Conservation (phyloP, 371 early-diverging fungal species). For the Zopfochytrium polystomum region DNA sequence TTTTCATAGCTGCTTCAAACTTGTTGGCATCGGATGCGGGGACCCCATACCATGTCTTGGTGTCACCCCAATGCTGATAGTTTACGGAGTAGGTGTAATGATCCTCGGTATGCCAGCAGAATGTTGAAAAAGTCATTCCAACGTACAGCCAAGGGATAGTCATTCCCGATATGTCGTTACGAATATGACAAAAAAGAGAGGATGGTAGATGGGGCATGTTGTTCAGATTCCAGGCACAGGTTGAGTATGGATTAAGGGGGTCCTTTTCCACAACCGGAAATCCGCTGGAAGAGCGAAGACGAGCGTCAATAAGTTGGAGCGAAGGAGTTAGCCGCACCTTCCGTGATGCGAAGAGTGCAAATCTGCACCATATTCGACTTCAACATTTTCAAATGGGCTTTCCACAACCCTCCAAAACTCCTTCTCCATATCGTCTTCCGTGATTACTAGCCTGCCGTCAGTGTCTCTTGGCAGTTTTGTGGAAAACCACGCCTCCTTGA, state of each 20-base stretch:
- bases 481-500: constrained; percentile 74
- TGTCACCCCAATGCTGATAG: constrained; percentile 91
- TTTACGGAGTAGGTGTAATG: constrained; percentile 94
- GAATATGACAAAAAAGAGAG: constrained; percentile 84
- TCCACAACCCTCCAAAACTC: constrained; percentile 94
- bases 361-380: constrained; percentile 96
- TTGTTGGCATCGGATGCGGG: constrained; percentile 75
- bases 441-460: constrained; percentile 36
- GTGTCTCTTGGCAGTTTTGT: constrained; percentile 2
- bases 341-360: constrained; percentile 87
- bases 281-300: constrained; percentile 49
- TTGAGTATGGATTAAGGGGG: constrained; percentile 57
- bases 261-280: constrained; percentile 65
- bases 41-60: constrained; percentile 97
- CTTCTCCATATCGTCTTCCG: constrained; percentile 81
- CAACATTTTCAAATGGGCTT: constrained; percentile 67
- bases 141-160: constrained; percentile 96
- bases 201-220: constrained; percentile 74
- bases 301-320: constrained; percentile 8
- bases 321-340: constrained; percentile 49
- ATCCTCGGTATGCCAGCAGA: constrained; percentile 98
- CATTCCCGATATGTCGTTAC: constrained; percentile 89
- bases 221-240: constrained; percentile 83
- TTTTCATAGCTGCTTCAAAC: constrained; percentile 83
- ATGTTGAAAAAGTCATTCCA: constrained; percentile 93